These are phyloP conservation scores for Pontederia paniculata DNA, from an alignment of 176 grass and related monocot species.

Conservation along the genomic window DNA sequence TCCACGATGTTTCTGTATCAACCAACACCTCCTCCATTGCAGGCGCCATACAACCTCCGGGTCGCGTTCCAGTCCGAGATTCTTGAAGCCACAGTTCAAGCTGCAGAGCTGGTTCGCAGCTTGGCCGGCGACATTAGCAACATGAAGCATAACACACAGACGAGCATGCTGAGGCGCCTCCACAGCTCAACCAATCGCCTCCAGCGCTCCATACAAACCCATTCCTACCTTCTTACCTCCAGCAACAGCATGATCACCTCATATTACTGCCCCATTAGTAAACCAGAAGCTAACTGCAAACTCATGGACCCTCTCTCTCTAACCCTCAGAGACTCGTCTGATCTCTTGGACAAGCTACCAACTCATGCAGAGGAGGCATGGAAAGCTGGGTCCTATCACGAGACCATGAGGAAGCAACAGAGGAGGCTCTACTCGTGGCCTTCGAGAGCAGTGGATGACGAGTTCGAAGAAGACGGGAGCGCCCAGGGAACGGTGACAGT, in stretches of 20 bases:
- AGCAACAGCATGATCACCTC: too few species aligned
- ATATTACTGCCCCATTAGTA: too few species aligned
- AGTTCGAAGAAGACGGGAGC: slow-evolving; percentile 16
- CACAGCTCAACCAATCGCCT: slow-evolving; percentile 31
- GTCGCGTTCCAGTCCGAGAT: slow-evolving; percentile 29
- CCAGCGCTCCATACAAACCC: slow-evolving; percentile 29
- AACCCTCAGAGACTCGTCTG: not conserved
- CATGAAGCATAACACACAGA: slow-evolving; percentile 26
- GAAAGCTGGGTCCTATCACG: slow-evolving; percentile 2
- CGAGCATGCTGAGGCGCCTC: slow-evolving; percentile 28
- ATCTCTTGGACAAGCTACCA: not conserved
- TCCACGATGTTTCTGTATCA: too few species aligned
- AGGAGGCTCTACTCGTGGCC: slow-evolving; percentile 29
- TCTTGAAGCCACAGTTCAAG: slow-evolving; percentile 19
- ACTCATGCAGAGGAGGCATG: not conserved
- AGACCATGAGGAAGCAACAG: slow-evolving; percentile 13
- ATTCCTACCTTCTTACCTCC: slow-evolving; percentile 25
- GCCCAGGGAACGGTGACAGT: not conserved
- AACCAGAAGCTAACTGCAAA: too few species aligned
- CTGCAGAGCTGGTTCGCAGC: slow-evolving; percentile 25
- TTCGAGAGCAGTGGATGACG: slow-evolving; percentile 27
- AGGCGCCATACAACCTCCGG: slow-evolving; percentile 30
- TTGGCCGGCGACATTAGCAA: slow-evolving; percentile 27
- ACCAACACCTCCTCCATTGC: not conserved
- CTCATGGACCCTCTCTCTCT: not conserved